phyloP scores from a whole-genome alignment of 345 rosid genomes.

The Turritis glabra region DNA sequence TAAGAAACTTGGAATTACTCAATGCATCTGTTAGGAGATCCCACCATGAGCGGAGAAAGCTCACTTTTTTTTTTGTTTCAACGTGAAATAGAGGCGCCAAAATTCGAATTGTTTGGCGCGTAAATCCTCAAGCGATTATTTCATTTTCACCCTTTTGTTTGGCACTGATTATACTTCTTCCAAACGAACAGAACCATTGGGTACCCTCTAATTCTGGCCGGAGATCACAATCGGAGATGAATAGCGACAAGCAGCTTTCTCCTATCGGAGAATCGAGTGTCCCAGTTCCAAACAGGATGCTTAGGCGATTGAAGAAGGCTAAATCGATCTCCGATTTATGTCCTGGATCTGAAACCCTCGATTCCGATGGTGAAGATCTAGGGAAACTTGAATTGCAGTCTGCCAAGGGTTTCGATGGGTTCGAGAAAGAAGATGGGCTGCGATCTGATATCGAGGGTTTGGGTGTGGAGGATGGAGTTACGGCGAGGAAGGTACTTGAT shows the following conservation, averaged over 20 bases:
- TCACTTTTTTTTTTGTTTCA: background rate
- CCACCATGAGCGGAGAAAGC: background rate
- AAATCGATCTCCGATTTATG: constrained; percentile 22
- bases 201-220: background rate
- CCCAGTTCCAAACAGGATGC: constrained; percentile 50
- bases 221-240: constrained; percentile 45
- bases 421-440: constrained; percentile 39
- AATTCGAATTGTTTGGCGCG: constrained; percentile 46
- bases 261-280: constrained; percentile 49
- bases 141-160: background rate
- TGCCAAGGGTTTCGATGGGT: constrained; percentile 23
- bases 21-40: too few relatives aligned
- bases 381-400: constrained; percentile 35
- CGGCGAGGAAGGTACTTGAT: constrained; percentile 49
- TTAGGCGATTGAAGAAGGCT: constrained; percentile 69
- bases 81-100: constrained; percentile 19
- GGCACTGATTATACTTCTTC: background rate
- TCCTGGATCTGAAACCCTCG: constrained; percentile 32
- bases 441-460: constrained; percentile 40
- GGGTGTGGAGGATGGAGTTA: constrained; percentile 32
- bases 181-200: background rate
- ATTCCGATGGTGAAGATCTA: constrained; percentile 14
- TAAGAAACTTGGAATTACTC: too few relatives aligned
- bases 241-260: constrained; percentile 46
- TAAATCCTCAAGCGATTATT: background rate